Evolutionary conservation across 192 early-diverging fungal genomes (phyloP), one percentile per base, ranked within the genome.

Genomic region (Backusella mclennaniae): DNA sequence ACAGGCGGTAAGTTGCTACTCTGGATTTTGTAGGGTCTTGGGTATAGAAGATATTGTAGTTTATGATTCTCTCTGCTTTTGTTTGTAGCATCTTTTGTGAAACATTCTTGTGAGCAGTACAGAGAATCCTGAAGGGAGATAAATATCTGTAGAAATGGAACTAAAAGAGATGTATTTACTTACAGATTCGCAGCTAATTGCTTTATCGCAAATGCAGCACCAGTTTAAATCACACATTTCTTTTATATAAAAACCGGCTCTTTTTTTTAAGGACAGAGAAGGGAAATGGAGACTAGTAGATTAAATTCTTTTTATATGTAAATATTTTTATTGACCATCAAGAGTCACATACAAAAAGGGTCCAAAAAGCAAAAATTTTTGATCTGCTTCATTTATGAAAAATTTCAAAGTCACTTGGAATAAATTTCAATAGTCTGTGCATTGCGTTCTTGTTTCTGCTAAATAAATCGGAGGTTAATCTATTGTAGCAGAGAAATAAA

Each of bases 31-130:
- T 29, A 63, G 26, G 26, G 11, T 29, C 56, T 63, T 63, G 56
- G 56, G 11, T 29, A 4, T 63, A 63, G 26, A 63, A 63, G 9
- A 23, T 63, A 63, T 14, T 63, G 56, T 4, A 29, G 56, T 26
- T 63, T 63, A 29, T 59, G 53, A 59, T 59, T 12, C 11, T 63
- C 56, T 63, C 1, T 29, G 9, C 9, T 63, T 63, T 63, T 63
- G 21, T 29, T 63, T 9, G 56, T 63, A 29, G 56, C 56, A 63
- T 63, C 56, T 63, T 63, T 63, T 63, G 56, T 63, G 56, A 63
- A 63, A 63, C 56, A 63, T 63, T 26, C 23, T 63, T 63, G 56
- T 63, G 56, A 63, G 26, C 56, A 63, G 23, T 63, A 63, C 2
- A 63, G 14, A 12, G 56, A 26, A 63, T 63, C 21, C 56, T 63